Base-by-base conservation (phyloP, 768 basidiomycete genomes). In the Tricholoma furcatifolium region DNA sequence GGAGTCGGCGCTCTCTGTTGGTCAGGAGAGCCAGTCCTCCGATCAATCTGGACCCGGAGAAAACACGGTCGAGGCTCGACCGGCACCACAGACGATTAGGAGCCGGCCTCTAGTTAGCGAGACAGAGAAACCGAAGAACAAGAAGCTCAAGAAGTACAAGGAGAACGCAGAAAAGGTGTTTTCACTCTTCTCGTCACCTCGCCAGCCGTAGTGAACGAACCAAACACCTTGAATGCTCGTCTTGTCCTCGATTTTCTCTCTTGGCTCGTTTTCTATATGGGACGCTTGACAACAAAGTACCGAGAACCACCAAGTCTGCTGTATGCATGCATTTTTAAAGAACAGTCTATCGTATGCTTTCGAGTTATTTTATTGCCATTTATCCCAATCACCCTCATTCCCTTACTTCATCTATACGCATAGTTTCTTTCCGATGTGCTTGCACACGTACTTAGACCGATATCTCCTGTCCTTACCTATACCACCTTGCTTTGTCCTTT, bases 81-180 rank as follows among this genome's bases (percentile, higher is more conserved):
- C 41, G 18, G 56, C 15, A 21, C 35, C 45, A n/a, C 52, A 58
- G 31, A 56, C 53, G 31, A 46, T 56, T 12, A 59, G 55, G 62
- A 62, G 34, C 47, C 55, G 44, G n/a, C 62, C 71, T 23, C 63
- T 64, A 8, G 53, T 53, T 4, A 76, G 78, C 46, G 73, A 80
- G 52, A 73, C 76, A n/a, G 79, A 84, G 62, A 85, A 82, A 65
- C 73, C 74, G 55, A 85, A 80, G 80, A 83, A 68, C 63, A 89
- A 82, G 75, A 91, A 87, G 69, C 67, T 90, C 68, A 88, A 86
- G 77, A 91, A 85, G 72, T 89, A 90, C 74, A 92, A 91, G 72
- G 85, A 91, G 64, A 87, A 85, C 56, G 89, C 91, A 2, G 90
- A 91, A 74, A 92, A 92, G 59, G 80, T 93, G 50, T 77, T 93